A percentile compares a stretch with the other conserved stretches of the same genome.
phyloP scores from a whole-genome alignment of 2,329 filamentous ascomycete species.

The Pseudocercospora fuligena region DNA sequence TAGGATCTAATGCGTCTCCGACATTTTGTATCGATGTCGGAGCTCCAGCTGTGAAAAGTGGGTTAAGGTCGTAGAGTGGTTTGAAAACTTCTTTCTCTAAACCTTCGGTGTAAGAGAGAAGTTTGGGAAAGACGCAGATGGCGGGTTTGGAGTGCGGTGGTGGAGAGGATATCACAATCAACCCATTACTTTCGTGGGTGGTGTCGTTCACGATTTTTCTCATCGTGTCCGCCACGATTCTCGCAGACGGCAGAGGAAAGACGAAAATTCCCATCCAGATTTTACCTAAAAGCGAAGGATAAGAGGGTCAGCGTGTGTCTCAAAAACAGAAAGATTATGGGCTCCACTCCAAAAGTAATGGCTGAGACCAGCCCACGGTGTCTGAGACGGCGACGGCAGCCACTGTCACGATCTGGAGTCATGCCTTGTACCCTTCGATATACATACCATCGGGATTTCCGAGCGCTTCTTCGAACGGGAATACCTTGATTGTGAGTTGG shows the following conservation, averaged over 20 bases:
- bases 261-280: slow-evolving; percentile 39
- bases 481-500: slow-evolving; percentile 32
- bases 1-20: slow-evolving; percentile 31
- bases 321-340: too few species aligned
- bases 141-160: slow-evolving; percentile 34
- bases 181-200: slow-evolving; percentile 31
- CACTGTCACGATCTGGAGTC: too few species aligned
- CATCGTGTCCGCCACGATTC: slow-evolving; percentile 37
- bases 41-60: slow-evolving; percentile 28
- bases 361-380: too few species aligned
- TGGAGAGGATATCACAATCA: slow-evolving; percentile 36
- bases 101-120: background rate
- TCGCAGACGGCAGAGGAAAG: slow-evolving; percentile 37
- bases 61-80: slow-evolving; percentile 32
- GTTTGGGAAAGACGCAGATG: slow-evolving; percentile 16
- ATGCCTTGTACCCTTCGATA: too few species aligned
- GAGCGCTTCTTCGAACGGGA: slow-evolving; percentile 26
- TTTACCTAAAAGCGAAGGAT: too few species aligned
- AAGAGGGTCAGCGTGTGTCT: too few species aligned
- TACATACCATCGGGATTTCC: slow-evolving; percentile 33
- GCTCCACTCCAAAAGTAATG: too few species aligned
- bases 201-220: slow-evolving; percentile 23
- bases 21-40: slow-evolving; percentile 35
- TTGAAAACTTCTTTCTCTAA: slow-evolving; percentile 29
- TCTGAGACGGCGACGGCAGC: too few species aligned